phyloP scores from a whole-genome alignment of 2,329 filamentous ascomycete genomes.

The Paecilomyces niveus region DNA sequence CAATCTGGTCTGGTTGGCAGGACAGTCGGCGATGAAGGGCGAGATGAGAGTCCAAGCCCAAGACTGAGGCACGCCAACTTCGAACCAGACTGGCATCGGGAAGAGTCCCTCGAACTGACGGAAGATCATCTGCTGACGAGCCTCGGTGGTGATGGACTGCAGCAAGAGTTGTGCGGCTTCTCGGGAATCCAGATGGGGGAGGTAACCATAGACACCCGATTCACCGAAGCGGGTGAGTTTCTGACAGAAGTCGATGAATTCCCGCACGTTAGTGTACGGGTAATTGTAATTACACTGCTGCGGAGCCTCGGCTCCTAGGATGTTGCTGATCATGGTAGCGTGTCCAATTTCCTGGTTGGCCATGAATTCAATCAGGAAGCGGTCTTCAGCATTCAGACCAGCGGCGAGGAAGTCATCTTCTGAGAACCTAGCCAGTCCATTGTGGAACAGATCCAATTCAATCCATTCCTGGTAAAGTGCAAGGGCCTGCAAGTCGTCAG shows the following conservation, averaged over 20 bases:
- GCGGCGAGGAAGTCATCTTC: conserved; percentile 61
- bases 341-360: conserved; percentile 69
- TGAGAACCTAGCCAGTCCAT: conserved; percentile 63
- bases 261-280: conserved; percentile 64
- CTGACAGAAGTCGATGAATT: conserved; percentile 78
- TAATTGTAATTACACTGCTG: conserved; percentile 77
- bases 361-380: conserved; percentile 69
- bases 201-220: conserved; percentile 72
- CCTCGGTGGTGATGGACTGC: conserved; percentile 71
- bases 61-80: conserved; percentile 70
- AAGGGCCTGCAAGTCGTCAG: conserved; percentile 41
- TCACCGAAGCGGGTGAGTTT: conserved; percentile 79
- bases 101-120: conserved; percentile 73
- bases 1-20: conserved; percentile 63
- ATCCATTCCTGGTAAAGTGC: conserved; percentile 79
- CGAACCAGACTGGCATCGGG: conserved; percentile 78
- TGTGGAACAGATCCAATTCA: conserved; percentile 75
- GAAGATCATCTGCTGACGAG: conserved; percentile 78
- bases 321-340: conserved; percentile 68
- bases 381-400: conserved; percentile 62
- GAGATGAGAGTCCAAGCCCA: conserved; percentile 80
- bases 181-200: conserved; percentile 68
- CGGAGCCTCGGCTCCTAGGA: conserved; percentile 64
- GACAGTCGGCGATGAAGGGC: conserved; percentile 73
- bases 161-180: conserved; percentile 66